Base-by-base conservation (phyloP, 108 stramenopile species). In the Nannochloropsis gaditana region DNA sequence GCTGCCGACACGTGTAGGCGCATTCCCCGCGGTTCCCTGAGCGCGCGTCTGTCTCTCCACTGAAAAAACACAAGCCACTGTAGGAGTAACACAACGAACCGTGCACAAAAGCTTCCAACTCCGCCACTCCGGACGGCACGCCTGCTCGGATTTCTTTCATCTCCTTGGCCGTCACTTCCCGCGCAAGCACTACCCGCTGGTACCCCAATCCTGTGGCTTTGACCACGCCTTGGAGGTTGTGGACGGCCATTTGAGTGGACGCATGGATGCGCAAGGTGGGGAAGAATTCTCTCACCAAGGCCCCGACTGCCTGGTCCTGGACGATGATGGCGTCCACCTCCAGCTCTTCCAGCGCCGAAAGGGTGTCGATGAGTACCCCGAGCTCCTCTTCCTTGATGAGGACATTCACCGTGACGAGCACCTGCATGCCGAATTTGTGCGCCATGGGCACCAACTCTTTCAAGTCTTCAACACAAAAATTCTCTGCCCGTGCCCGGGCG, bases 251-350 rank as follows among this genome's bases (percentile, higher is more conserved):
- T 73, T 73, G 59, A 6, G 59, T 73, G 19, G 59, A 73, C 19
- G 59, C 59, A 73, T 73, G 59, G 19, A 73, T 73, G 19, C 2
- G 15, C n/a, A 73, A 73, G 15, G 59, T 73, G 15, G 59, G 59
- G 59, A 73, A 73, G n/a, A 73, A 73, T 6, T 73, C 19, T n/a
- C n/a, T 15, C 15, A 73, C 59, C 19, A 73, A n/a, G 15, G 59
- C 8, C 59, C 59, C 59, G 5, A 73, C 59, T n/a, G 59, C 59
- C 59, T 73, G 59, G 59, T 73, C 59, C n/a, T 73, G 59, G 4
- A 73, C 59, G 59, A 73, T 73, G n/a, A 73, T 73, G 59, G 59
- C 59, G 59, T 73, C 59, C 59, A 73, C 59, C 59, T 73, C 59
- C 59, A 73, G 59, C 59, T 73, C 59, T n/a, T 73, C 59, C 59